Conservation (phyloP, 306 rosid species). For the Vigna unguiculata region DNA sequence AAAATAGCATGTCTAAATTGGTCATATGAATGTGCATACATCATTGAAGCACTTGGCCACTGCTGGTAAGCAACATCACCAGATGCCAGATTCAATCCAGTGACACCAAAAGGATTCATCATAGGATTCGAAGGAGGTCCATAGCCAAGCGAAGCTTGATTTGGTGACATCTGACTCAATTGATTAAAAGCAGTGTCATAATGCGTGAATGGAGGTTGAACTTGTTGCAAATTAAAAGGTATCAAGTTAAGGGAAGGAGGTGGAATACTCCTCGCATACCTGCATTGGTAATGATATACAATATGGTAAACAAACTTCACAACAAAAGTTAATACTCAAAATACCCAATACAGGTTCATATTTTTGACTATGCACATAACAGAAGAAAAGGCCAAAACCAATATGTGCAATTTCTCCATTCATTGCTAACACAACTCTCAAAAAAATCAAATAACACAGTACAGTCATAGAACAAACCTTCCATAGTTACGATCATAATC, state of each 20-base stretch:
- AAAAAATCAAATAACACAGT: not conserved
- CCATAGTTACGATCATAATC: conserved; percentile 81
- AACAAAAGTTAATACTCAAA: not conserved
- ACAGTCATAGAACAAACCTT: conserved; percentile 52
- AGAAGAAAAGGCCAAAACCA: conserved; percentile 10
- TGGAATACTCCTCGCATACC: conserved; percentile 74
- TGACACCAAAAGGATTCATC: conserved; percentile 62
- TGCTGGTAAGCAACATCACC: conserved; percentile 65
- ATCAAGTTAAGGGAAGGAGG: conserved; percentile 55
- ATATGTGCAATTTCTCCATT: conserved; percentile 8
- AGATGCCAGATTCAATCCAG: conserved; percentile 64
- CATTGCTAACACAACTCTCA: conserved; percentile 18
- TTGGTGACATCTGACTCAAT: conserved; percentile 66
- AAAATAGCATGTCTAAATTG: conserved; percentile 74
- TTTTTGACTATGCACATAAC: not conserved
- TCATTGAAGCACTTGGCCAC: conserved; percentile 83
- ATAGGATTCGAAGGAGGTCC: conserved; percentile 55
- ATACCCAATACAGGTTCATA: not conserved
- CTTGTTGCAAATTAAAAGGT: conserved; percentile 67
- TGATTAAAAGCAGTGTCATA: conserved; percentile 62
- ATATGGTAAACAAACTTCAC: conserved; percentile 19
- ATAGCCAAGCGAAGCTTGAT: conserved; percentile 57
- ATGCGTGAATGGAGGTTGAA: conserved; percentile 68
- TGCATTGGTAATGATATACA: conserved; percentile 40
- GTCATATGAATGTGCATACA: conserved; percentile 79